Base-by-base conservation (phyloP, 75 land plant species). In the Sequoia sempervirens region DNA sequence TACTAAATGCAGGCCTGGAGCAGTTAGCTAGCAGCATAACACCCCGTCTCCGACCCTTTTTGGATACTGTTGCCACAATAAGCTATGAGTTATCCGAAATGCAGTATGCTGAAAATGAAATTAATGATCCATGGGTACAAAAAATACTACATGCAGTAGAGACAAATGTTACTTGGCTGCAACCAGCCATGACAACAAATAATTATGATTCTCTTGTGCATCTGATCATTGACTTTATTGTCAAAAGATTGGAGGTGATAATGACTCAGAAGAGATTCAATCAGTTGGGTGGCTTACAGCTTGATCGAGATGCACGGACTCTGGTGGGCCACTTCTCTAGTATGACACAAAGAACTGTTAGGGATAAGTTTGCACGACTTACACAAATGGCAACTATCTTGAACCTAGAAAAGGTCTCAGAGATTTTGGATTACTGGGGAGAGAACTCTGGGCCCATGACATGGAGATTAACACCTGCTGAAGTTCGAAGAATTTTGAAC, bases 361-460 rank as follows among this genome's bases (percentile, higher is more conserved):
- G 99, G 45, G 97, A 95, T 83, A 97, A 97, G 85, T 97, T 97
- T 88, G 93, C 99, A 13, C 91, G 97, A 54, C 93, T 97, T 7
- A 92, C 99, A 32, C 99, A 95, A 80, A 95, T 97, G 94, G 91
- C 99, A 11, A 97, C 99, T 5, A 97, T 97, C 64, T 90, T 97
- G 13, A 95, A 97, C 86, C 85, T 97, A 84, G 99, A 97, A 88
- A 97, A 91, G 86, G 99, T 94, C 2, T 92, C 97, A 1, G 99
- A 97, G 87, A 97, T 97, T 79, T 81, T 95, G 64, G 99, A 97
- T 80, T 97, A 95, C 91, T 97, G 99, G 99, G 99, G 99, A n/a
- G 99, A 97, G 88, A 97, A 97, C 85, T 95, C 99, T 23, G 99
- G 99, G 36, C 97, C 97, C 64, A 92, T 97, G 96, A 97, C 99